Evolutionary conservation across 305 asterid species (phyloP), one percentile per base, ranked within the genome.

Genomic region (Plantago coronopus): DNA sequence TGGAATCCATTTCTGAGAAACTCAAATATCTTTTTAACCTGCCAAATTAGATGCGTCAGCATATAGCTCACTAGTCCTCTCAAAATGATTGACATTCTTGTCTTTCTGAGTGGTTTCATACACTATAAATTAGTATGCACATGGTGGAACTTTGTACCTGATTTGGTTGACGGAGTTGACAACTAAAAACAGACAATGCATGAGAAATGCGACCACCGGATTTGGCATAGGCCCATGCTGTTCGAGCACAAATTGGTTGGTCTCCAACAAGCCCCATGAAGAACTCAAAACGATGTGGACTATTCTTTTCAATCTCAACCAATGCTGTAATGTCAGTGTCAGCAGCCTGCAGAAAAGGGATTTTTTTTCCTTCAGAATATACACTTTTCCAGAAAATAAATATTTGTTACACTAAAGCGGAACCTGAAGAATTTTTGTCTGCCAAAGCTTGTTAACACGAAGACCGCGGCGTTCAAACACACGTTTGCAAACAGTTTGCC

Each of bases 251-350:
- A 59, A 94, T 87, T 10, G 97, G 94, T 69, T 89, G 95, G 73
- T 89, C 97, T 1, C 99, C 97, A 16, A 74, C 91, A 73, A 89
- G 96, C 44, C 97, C 99, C 99, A 94, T 94, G 84, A 94, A 94
- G 68, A 94, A 94, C 82, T 94, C 99, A 78, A 94, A 94, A 40
- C 97, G 96, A 45, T 94, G 99, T 25, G 89, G 97, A 74, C 97
- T 94, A 67, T 79, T 94, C 77, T 89, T 94, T 76, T 94, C 99
- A 62, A 94, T 94, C 70, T 94, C 99, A 74, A 94, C 99, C 76
- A 94, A 71, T 64, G 99, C 99, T 62, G 99, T 80, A 74, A 94
- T 94, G 70, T 94, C 99, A 44, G 99, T 94, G 73, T 94, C 99
- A 68, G 96, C 84, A 75, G 99, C 99, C 99, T 93, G 94, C 73